Conservation (phyloP, 225 moss, liverwort and hornwort genomes). For the Marchantia polymorpha region DNA sequence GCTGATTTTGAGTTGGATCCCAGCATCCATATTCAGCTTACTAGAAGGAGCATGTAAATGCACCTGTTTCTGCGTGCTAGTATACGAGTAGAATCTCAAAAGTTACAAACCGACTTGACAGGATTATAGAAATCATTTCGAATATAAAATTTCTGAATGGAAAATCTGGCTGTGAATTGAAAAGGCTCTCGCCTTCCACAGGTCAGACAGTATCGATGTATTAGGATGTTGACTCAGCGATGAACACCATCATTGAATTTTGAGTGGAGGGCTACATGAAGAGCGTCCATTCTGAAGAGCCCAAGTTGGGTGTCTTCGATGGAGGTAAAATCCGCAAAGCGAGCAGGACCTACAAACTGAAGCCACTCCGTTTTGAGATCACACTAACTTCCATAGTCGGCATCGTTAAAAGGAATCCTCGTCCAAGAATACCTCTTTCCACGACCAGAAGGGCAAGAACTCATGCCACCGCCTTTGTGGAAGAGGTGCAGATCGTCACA, state of each 20-base stretch:
- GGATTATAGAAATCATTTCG: too few relatives aligned
- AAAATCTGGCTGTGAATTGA: too few relatives aligned
- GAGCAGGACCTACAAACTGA: background rate
- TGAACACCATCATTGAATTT: background rate
- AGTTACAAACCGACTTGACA: too few relatives aligned
- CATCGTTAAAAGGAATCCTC: slow-evolving; percentile 1
- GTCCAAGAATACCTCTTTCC: slow-evolving; percentile 21
- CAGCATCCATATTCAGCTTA: too few relatives aligned
- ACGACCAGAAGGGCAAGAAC: slow-evolving; percentile 38
- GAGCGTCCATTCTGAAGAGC: background rate
- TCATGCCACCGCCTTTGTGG: slow-evolving; percentile 53
- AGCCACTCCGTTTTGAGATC: slow-evolving; percentile 7
- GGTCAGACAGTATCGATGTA: too few relatives aligned
- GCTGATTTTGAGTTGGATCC: too few relatives aligned
- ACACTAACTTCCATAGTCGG: background rate
- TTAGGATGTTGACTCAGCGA: too few relatives aligned
- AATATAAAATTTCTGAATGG: too few relatives aligned
- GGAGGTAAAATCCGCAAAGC: slow-evolving; percentile 9
- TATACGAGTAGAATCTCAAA: too few relatives aligned
- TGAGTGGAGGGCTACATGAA: slow-evolving; percentile 10
- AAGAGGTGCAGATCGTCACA: slow-evolving; percentile 40
- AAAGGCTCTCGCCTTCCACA: too few relatives aligned
- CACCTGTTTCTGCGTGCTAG: too few relatives aligned
- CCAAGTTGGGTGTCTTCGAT: slow-evolving; percentile 17
- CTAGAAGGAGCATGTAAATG: too few relatives aligned